Conservation (phyloP, 2,329 filamentous ascomycete genomes). For the Corynespora cassiicola region DNA sequence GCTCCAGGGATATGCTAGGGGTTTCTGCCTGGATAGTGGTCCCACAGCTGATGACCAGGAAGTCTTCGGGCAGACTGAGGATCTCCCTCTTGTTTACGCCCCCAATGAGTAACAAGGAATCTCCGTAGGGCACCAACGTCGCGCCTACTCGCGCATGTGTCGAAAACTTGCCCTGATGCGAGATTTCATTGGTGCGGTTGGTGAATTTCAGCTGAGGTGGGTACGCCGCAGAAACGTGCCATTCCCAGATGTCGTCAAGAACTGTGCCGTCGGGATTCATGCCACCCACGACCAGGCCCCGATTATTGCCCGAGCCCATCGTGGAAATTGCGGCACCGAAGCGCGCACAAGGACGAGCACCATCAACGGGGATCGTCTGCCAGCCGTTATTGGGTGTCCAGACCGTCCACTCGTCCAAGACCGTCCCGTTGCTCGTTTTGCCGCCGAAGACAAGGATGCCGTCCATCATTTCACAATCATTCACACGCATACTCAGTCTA, state of each 20-base stretch:
- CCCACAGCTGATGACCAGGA: conserved; percentile 30
- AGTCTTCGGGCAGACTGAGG: conserved; percentile 31
- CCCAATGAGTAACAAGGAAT: conserved; percentile 59
- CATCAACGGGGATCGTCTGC: conserved; percentile 50
- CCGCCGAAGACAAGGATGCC: conserved; percentile 55
- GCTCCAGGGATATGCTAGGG: conserved; percentile 25
- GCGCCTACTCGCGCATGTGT: conserved; percentile 58
- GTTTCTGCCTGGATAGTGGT: conserved; percentile 25
- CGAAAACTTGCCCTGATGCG: conserved; percentile 20
- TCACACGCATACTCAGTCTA: conserved; percentile 45
- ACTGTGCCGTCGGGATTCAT: conserved; percentile 70
- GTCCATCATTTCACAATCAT: conserved; percentile 50
- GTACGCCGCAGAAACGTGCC: conserved; percentile 56
- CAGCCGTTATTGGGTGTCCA: conserved; percentile 60
- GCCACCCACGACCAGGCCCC: conserved; percentile 76
- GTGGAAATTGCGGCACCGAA: conserved; percentile 65
- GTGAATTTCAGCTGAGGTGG: conserved; percentile 31
- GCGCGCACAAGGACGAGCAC: conserved; percentile 53
- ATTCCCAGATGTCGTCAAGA: conserved; percentile 68
- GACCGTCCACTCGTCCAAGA: conserved; percentile 50
- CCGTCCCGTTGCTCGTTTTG: conserved; percentile 50
- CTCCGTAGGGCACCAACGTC: conserved; percentile 53
- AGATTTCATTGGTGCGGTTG: conserved; percentile 35
- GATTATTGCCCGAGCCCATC: conserved; percentile 41
- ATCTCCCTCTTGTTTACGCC: conserved; percentile 51